phyloP scores from a whole-genome alignment of 148 eudicot genomes.

The Fagopyrum homotropicum region DNA sequence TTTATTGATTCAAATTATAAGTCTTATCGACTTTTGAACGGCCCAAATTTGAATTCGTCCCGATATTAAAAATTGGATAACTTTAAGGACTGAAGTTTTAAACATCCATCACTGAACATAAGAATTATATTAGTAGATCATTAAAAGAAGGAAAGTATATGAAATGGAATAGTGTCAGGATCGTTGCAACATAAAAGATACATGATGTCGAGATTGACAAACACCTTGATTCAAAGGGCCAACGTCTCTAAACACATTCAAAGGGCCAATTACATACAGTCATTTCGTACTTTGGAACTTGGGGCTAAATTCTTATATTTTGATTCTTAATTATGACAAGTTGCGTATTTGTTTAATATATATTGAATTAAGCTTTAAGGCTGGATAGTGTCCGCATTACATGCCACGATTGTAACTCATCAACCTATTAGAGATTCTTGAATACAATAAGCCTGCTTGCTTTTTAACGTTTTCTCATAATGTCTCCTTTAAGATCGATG shows the following conservation, averaged over 20 bases:
- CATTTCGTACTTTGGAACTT: background rate
- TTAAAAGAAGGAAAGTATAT: background rate
- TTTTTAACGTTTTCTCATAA: background rate
- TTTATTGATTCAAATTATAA: no score
- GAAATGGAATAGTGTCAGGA: background rate
- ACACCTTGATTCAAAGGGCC: background rate
- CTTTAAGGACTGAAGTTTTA: no score
- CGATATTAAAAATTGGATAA: no score
- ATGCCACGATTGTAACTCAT: background rate
- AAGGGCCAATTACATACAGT: background rate
- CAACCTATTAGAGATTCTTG: background rate
- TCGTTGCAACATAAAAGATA: background rate
- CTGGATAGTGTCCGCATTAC: background rate
- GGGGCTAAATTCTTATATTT: background rate
- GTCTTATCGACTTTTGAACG: no score
- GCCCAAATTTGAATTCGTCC: no score
- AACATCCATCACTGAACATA: no score
- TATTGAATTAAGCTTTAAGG: background rate
- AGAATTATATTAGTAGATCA: background rate
- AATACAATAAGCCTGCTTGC: background rate
- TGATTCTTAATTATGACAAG: background rate
- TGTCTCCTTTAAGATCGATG: background rate
- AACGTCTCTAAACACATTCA: conserved; percentile 1
- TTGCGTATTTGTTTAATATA: background rate
- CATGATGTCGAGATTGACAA: background rate